These are phyloP conservation scores for Grosmannia penicillata DNA, from an alignment of 2,329 filamentous ascomycete species.

Conservation along the genomic window DNA sequence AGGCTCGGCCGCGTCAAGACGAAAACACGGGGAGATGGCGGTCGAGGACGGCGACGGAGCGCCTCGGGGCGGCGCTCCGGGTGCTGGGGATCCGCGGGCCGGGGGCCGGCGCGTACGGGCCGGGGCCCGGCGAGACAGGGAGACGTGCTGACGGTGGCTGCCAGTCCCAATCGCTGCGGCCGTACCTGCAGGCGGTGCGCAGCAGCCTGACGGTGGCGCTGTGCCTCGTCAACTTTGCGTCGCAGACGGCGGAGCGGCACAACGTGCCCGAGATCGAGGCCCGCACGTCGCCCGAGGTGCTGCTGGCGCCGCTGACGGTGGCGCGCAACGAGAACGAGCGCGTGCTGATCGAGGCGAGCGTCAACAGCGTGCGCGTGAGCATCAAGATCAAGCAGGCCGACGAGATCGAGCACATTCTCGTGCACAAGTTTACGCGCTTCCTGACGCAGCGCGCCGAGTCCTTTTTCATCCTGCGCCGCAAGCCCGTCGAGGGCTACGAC, in stretches of 20 bases:
- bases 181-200: conserved; percentile 91
- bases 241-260: conserved; percentile 88
- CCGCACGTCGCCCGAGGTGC: conserved; percentile 78
- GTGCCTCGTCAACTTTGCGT: conserved; percentile 92
- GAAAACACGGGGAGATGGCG: too few relatives aligned
- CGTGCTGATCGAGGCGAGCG: conserved; percentile 87
- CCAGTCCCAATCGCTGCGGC: conserved; percentile 89
- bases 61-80: too few relatives aligned
- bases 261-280: conserved; percentile 98
- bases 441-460: conserved; percentile 90
- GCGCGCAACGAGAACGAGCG: conserved; percentile 95
- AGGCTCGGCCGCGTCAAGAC: too few relatives aligned
- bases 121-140: not conserved
- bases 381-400: conserved; percentile 99
- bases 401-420: conserved; percentile 94
- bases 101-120: too few relatives aligned
- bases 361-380: conserved; percentile 94
- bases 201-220: conserved; percentile 88
- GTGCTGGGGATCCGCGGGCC: too few relatives aligned
- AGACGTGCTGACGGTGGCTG: not conserved
- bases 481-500: conserved; percentile 96
- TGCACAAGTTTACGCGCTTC: conserved; percentile 97
- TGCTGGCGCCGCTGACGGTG: conserved; percentile 80
- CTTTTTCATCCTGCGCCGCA: conserved; percentile 91
- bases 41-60: too few relatives aligned